Percentiles rank a stretch among this genome's conserved stretches.
These are phyloP conservation scores for Pseudofabraea citricarpa DNA, from an alignment of 2,329 filamentous ascomycete genomes.

Conservation along the genomic window DNA sequence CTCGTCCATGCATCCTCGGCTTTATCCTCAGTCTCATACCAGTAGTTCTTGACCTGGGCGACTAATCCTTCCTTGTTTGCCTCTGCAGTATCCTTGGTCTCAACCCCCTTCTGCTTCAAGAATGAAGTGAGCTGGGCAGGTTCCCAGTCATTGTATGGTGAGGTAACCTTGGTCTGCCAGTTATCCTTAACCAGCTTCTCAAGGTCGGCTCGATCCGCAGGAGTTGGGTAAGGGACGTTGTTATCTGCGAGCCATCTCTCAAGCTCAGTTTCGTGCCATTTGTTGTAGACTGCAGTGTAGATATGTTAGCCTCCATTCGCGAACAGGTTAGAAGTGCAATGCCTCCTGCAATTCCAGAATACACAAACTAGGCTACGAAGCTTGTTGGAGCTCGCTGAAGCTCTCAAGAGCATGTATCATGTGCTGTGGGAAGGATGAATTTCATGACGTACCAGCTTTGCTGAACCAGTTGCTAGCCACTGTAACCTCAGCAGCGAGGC, in stretches of 20 bases:
- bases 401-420: conserved; percentile 1
- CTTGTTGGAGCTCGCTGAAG: conserved; percentile 5
- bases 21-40: conserved; percentile 76
- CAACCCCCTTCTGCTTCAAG: conserved; percentile 64
- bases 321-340: not conserved
- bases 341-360: not conserved
- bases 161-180: conserved; percentile 74
- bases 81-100: conserved; percentile 62
- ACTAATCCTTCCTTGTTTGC: conserved; percentile 65
- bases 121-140: conserved; percentile 62
- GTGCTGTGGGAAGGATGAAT: not conserved
- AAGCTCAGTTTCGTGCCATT: conserved; percentile 97
- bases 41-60: conserved; percentile 64
- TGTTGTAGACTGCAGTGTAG: conserved; percentile 75
- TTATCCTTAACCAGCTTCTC: conserved; percentile 83
- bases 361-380: conserved; percentile 1
- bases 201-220: conserved; percentile 91
- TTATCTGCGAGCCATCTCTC: conserved; percentile 95
- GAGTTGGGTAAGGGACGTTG: conserved; percentile 82
- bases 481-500: conserved; percentile 65
- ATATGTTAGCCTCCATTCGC: conserved; percentile 18
- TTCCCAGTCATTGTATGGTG: conserved; percentile 76
- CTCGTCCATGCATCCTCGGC: conserved; percentile 65
- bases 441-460: conserved; percentile 65
- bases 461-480: conserved; percentile 79